Evolutionary conservation across 495 filamentous ascomycete species (phyloP).

Genomic region (Parathielavia appendiculata): DNA sequence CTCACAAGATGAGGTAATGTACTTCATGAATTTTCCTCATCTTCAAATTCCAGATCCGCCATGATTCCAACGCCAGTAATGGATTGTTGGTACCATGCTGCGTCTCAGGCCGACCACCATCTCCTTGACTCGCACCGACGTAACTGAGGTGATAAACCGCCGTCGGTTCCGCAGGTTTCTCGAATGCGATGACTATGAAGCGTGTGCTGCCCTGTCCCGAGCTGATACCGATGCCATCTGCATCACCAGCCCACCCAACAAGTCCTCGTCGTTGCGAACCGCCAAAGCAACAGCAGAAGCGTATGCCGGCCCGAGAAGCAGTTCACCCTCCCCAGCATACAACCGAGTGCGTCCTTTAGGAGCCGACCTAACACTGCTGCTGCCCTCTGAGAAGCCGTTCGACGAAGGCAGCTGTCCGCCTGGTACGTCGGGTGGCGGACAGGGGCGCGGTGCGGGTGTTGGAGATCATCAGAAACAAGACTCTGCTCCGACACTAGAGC

Average conservation of each 20-base stretch:
- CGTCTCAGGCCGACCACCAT: constrained; percentile 51
- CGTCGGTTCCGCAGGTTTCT: constrained; percentile 37
- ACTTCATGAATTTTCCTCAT: neutral
- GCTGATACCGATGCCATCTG: neutral
- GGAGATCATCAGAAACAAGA: neutral
- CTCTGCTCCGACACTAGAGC: neutral
- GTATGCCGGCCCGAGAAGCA: neutral
- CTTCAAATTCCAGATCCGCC: neutral
- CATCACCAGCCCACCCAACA: neutral
- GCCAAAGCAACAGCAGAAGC: neutral
- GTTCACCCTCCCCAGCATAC: neutral
- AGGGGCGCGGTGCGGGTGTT: neutral
- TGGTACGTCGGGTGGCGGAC: neutral
- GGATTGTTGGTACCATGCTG: constrained; percentile 43
- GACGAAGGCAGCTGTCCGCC: constrained; percentile 8
- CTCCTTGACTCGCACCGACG: constrained; percentile 48
- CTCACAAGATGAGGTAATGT: no score
- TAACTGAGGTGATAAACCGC: constrained; percentile 45
- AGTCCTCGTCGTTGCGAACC: neutral
- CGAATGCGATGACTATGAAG: constrained; percentile 19
- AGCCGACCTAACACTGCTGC: neutral
- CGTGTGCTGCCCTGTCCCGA: neutral
- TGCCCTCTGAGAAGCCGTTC: neutral
- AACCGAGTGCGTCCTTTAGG: neutral
- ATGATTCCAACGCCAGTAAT: neutral